Base-by-base conservation (phyloP, 164 flowering plant genomes). In the Macadamia tetraphylla region DNA sequence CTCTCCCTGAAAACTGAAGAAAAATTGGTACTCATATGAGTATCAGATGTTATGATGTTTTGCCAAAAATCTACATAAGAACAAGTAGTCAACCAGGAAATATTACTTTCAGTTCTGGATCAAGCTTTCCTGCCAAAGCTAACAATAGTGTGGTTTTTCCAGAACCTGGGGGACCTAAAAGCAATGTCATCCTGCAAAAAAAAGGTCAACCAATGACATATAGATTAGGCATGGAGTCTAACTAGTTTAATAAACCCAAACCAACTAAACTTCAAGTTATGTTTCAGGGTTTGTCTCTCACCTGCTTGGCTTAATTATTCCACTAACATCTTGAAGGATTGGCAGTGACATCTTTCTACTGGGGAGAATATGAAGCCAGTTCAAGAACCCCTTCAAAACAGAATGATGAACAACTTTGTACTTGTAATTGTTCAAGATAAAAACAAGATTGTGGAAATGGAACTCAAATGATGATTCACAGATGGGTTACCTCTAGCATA, bases 111-210 rank as follows among this genome's bases (percentile, higher is more conserved):
- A 84, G 73, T 51, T 74, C 76, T 9, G 68, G 15, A 14, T 63
- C 74, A 49, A 82, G 86, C 63, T 81, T 80, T 66, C 84, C 85
- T 0, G 86, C 85, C 70, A 84, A 68, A 6, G 86, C 81, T n/a
- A 72, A 53, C 13, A 84, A 66, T 1, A 84, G 32, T 6, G 85
- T 81, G 31, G 84, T 81, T 72, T 82, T 84, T 46, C 87, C 87
- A 0, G 84, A 81, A 15, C 81, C 67, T 52, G 88, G 88, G 5
- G 88, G 88, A 1, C 86, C 88, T 57, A 84, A 71, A 67, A 84
- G 83, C 65, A 84, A 59, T 60, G 86, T 76, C 82, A 84, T 74
- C 60, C 88, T 84, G 74, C 68, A 77, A 61, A 63, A 62, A 5
- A 40, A 6, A 17, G 42, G 0, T 12, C 40, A 71, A 43, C 7